Evolutionary conservation across 176 grass and related monocot species (phyloP).

Genomic region (Triticum dicoccoides): DNA sequence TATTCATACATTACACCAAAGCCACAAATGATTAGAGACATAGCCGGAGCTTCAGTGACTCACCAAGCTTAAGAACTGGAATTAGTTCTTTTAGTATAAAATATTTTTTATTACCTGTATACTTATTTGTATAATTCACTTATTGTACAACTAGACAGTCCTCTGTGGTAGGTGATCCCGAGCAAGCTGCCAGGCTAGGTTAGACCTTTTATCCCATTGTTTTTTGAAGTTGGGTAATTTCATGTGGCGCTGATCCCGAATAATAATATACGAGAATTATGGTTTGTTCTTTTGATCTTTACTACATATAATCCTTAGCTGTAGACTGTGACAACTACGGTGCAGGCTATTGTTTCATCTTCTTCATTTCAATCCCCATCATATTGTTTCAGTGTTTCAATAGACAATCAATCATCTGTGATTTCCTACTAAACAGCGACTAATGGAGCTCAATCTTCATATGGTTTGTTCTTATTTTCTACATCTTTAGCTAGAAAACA

Average conservation of each 20-base stretch:
- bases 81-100: neutral
- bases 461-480: neutral
- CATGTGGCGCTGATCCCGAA: neutral
- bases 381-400: neutral
- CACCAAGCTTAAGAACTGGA: conserved; percentile 2
- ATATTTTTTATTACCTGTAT: neutral
- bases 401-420: neutral
- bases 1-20: neutral
- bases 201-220: neutral
- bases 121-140: too few relatives aligned
- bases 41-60: neutral
- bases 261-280: neutral
- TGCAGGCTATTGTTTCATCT: neutral
- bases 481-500: conserved; percentile 3
- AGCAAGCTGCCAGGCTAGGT: neutral
- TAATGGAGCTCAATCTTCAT: neutral
- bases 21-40: neutral
- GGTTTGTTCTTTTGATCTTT: neutral
- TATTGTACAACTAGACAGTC: too few relatives aligned
- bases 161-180: neutral
- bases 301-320: neutral
- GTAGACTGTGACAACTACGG: neutral
- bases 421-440: neutral
- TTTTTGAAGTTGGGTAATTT: neutral
- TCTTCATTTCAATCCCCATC: neutral